Conservation (phyloP, 2,329 filamentous ascomycete genomes). For the Sordariomycetes sp. region DNA sequence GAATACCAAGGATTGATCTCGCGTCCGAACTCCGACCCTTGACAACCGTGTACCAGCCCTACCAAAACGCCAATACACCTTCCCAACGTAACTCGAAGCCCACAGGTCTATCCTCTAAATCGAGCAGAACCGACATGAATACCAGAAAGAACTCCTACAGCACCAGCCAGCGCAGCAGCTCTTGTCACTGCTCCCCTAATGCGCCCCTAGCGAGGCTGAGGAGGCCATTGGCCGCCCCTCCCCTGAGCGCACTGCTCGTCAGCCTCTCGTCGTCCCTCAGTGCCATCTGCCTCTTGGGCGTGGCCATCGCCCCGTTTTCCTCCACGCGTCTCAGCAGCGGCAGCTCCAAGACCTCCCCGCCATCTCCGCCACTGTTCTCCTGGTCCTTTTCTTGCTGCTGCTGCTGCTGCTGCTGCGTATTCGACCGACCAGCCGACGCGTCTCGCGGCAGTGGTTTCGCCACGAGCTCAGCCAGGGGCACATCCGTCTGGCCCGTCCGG, state of each 20-base stretch:
- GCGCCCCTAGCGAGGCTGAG: conserved; percentile 31
- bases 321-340: conserved; percentile 2
- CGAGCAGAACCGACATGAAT: no score
- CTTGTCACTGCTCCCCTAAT: conserved; percentile 2
- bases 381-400: background rate
- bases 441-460: conserved; percentile 16
- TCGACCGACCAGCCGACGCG: background rate
- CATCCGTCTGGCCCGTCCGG: conserved; percentile 58
- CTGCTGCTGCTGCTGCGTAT: background rate
- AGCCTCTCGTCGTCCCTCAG: conserved; percentile 20
- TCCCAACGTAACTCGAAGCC: background rate
- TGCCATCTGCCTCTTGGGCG: background rate
- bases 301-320: conserved; percentile 2
- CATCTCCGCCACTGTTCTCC: conserved; percentile 16
- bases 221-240: conserved; percentile 42
- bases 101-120: no score
- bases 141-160: background rate
- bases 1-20: no score
- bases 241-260: conserved; percentile 36
- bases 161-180: background rate
- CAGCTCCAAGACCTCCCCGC: background rate
- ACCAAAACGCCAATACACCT: background rate
- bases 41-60: background rate
- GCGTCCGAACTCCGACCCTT: no score
- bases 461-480: conserved; percentile 54